phyloP scores from a whole-genome alignment of 495 filamentous ascomycete genomes.

The Neurospora sublineolata region DNA sequence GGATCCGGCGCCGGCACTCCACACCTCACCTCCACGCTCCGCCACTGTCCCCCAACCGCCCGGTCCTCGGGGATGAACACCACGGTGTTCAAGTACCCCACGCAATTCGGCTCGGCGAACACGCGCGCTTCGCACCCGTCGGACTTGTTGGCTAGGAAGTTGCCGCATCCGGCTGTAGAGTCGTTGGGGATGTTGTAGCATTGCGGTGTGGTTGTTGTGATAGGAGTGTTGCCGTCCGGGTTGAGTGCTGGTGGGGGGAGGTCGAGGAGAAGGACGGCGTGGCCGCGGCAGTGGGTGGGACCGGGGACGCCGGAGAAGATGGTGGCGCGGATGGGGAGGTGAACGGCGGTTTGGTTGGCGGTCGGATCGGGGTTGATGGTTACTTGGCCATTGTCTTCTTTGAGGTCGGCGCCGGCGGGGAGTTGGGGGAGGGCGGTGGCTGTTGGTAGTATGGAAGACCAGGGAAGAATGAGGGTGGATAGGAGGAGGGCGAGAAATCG shows the following conservation, averaged over 20 bases:
- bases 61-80: slow-evolving; percentile 28
- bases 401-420: slow-evolving; percentile 12
- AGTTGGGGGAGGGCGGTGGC: slow-evolving; percentile 3
- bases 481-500: neutral
- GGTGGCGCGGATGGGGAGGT: slow-evolving; percentile 21
- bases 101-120: slow-evolving; percentile 27
- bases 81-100: slow-evolving; percentile 26
- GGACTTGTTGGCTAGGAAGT: slow-evolving; percentile 24
- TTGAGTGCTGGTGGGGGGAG: slow-evolving; percentile 17
- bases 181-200: slow-evolving; percentile 23
- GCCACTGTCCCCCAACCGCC: slow-evolving; percentile 23
- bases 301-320: slow-evolving; percentile 29
- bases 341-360: slow-evolving; percentile 6
- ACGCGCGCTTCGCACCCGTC: slow-evolving; percentile 30
- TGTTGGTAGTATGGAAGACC: neutral
- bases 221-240: slow-evolving; percentile 3
- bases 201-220: slow-evolving; percentile 5
- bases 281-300: slow-evolving; percentile 26
- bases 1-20: slow-evolving; percentile 17
- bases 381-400: slow-evolving; percentile 24
- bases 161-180: slow-evolving; percentile 19
- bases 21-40: slow-evolving; percentile 28
- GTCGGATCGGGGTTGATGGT: slow-evolving; percentile 21
- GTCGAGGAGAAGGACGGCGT: slow-evolving; percentile 14
- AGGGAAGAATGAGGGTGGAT: neutral